Evolutionary conservation across 179 eudicot species (phyloP), one percentile per base, ranked within the genome.

Genomic region (Heliamphora pulchella): DNA sequence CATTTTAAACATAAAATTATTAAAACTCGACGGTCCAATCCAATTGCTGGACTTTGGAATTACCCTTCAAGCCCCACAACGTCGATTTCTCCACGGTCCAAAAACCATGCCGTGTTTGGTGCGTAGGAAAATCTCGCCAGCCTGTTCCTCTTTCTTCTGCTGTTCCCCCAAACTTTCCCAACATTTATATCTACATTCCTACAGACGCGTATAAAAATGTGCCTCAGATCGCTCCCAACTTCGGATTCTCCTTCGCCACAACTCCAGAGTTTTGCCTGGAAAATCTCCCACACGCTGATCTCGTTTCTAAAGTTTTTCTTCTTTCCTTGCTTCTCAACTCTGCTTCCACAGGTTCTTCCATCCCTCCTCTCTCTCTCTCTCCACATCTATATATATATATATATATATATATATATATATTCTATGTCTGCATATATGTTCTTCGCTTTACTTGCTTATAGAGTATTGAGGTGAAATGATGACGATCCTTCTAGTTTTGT

Each of bases 121-220:
- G 85, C 85, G 85, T 80, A 53, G 80, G 78, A 76, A 83, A 68
- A 76, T 79, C 80, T 82, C 82, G 77, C 82, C 82, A 57, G 8
- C 80, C 54, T 61, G 53, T 71, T 2, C 15, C 57, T 54, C 46
- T 65, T 67, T 68, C 47, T 77, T 62, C 53, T 51, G 14, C 8
- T 54, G 22, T 15, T 18, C 61, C 14, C 64, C 58, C 18, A 73
- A 15, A 66, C 39, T 67, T 77, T 65, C 46, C 70, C 69, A 63
- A 50, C 6, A 20, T 9, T 10, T 15, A 51, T 41, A 8, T 53
- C 5, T 14, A 15, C n/a, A 44, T 15, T 18, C 8, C 14, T 13
- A 59, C 7, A 17, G 2, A 75, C 17, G 43, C 3, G 22, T 9
- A 22, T 22, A 22, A 39, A 47, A 65, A 77, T 47, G 72, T 44